phyloP scores from a whole-genome alignment of 306 rosid genomes.

The Mucuna pruriens region DNA sequence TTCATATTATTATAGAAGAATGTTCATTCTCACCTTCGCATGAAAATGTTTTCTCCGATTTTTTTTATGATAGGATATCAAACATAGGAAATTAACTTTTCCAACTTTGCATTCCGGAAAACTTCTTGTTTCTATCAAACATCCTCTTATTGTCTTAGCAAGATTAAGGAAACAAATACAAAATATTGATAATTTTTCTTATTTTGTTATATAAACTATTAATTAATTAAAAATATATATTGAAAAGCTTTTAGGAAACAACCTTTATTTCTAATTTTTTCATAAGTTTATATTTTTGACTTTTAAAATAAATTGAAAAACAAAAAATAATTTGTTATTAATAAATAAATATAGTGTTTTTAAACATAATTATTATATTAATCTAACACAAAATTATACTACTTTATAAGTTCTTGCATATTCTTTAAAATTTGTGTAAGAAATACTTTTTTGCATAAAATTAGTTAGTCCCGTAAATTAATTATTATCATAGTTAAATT shows the following conservation, averaged over 20 bases:
- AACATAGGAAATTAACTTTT: too few species aligned
- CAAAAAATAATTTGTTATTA: background rate
- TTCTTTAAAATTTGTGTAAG: background rate
- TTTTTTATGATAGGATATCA: too few species aligned
- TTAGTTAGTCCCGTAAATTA: background rate
- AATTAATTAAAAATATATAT: background rate
- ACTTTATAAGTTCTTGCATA: background rate
- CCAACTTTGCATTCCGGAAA: too few species aligned
- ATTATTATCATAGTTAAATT: background rate
- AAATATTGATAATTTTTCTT: background rate
- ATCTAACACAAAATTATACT: background rate
- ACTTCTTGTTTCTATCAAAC: too few species aligned
- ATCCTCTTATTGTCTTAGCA: too few species aligned
- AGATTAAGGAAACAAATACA: background rate
- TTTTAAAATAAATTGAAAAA: background rate
- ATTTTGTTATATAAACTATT: background rate
- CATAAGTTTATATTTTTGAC: background rate
- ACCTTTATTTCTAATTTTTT: background rate
- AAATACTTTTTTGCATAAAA: background rate
- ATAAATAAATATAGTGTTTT: background rate
- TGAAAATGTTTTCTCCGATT: too few species aligned
- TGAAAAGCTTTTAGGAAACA: background rate
- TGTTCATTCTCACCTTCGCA: too few species aligned
- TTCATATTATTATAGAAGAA: too few species aligned
- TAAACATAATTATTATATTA: background rate